Evolutionary conservation across 345 rosid genomes (phyloP).

Genomic region (Raphanus raphanistrum): DNA sequence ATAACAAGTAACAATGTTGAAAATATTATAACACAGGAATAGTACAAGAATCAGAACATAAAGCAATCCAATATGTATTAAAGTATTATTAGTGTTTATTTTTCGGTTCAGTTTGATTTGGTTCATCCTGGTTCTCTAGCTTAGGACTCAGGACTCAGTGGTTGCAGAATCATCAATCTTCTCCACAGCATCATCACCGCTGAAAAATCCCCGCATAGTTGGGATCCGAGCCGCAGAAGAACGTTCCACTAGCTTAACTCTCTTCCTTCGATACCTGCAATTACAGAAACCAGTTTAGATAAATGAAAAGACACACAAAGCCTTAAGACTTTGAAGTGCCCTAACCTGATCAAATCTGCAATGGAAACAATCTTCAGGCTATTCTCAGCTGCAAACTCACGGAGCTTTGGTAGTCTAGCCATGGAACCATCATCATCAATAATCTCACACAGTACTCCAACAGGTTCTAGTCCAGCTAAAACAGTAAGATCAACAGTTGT

Average conservation of each 20-base stretch:
- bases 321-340: background rate
- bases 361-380: constrained; percentile 70
- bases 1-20: too few species aligned
- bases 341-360: constrained; percentile 79
- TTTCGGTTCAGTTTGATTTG: background rate
- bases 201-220: background rate
- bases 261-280: constrained; percentile 80
- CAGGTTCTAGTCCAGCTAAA: constrained; percentile 84
- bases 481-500: constrained; percentile 84
- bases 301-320: background rate
- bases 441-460: constrained; percentile 75
- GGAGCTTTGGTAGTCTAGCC: constrained; percentile 83
- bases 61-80: too few species aligned
- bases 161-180: constrained; percentile 15
- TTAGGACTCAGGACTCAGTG: constrained; percentile 10
- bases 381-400: constrained; percentile 58
- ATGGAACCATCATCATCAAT: constrained; percentile 91
- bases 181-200: constrained; percentile 32
- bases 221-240: too few species aligned
- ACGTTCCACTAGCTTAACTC: constrained; percentile 66
- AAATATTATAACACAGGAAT: too few species aligned
- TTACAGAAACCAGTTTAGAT: background rate
- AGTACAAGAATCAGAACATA: too few species aligned
- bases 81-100: background rate
- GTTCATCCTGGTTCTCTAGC: background rate